Percentiles rank a stretch among this genome's conserved stretches.
Conservation (phyloP, 306 rosid species). For the Prunus kanzakura region DNA sequence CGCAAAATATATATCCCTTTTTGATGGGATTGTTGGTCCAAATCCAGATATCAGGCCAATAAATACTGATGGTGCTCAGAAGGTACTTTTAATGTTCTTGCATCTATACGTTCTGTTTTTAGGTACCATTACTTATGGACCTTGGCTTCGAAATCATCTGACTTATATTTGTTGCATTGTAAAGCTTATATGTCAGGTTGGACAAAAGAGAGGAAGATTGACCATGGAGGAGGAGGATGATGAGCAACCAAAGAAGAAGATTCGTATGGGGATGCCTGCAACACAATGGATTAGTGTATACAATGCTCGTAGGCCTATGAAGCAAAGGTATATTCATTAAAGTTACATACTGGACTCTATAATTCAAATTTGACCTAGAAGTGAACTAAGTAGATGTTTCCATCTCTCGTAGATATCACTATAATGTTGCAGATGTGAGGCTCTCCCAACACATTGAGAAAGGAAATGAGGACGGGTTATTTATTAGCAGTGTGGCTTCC, state of each 20-base stretch:
- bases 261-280: constrained; percentile 82
- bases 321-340: constrained; percentile 62
- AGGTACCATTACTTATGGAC: background rate
- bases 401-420: constrained; percentile 67
- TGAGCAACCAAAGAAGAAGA: constrained; percentile 80
- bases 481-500: constrained; percentile 77
- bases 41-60: constrained; percentile 82
- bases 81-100: constrained; percentile 33
- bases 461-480: constrained; percentile 86
- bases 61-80: constrained; percentile 87
- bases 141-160: constrained; percentile 14
- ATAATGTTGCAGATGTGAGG: constrained; percentile 78
- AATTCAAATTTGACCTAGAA: background rate
- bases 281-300: constrained; percentile 86
- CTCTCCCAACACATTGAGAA: constrained; percentile 83
- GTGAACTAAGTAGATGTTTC: constrained; percentile 2
- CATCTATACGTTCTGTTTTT: background rate
- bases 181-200: constrained; percentile 72
- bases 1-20: constrained; percentile 76
- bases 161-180: constrained; percentile 16
- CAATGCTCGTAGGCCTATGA: constrained; percentile 82
- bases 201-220: constrained; percentile 81
- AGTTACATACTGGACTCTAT: background rate
- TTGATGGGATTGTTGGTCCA: constrained; percentile 81
- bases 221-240: constrained; percentile 77